Evolutionary conservation across 164 flowering plant species (phyloP), one percentile per base, ranked within the genome.

Genomic region (Chimonanthus praecox): DNA sequence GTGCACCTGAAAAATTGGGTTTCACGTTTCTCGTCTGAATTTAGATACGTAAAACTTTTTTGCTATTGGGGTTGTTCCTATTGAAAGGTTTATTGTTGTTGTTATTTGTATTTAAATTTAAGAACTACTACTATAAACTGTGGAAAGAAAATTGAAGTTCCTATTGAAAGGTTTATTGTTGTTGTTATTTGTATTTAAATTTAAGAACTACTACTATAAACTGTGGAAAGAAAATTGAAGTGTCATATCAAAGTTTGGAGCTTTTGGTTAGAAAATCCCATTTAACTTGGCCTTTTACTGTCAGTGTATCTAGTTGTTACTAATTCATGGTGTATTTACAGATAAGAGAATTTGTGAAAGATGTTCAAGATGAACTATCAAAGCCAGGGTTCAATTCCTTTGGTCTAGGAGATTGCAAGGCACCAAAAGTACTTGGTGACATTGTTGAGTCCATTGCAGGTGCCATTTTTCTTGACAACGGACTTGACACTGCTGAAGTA

Each of bases 391-490:
- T 92, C 80, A 94, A 96, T 82, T 96, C 98, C 64, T 96, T 96
- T 79, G 99, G 99, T 48, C 75, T 96, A 77, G 97, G 99, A 81
- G 98, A 96, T 80, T 94, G 97, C 85, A 96, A 94, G 85, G 99
- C 99, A 73, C 99, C 99, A 3, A 96, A 96, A 83, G 99, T 96
- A 73, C 99, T 96, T 63, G 98, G 98, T 48, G 99, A 96, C 78
- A 94, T 96, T 77, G 83, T 96, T 74, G 99, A 96, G 80, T 96
- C 99, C 13, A 91, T 96, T 75, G 99, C 98, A 33, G 99, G 99
- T 78, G 92, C 99, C 62, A 85, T 96, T 68, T 96, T 94, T 78
- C 94, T 96, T 16, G 99, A 96, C 69, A 85, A 88, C 68, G 92
- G 88, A 33, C 87, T 83, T 70, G 80, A 91, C 77, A 94, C 97